Evolutionary conservation across 306 rosid species (phyloP).

Genomic region (Citrullus colocynthis): DNA sequence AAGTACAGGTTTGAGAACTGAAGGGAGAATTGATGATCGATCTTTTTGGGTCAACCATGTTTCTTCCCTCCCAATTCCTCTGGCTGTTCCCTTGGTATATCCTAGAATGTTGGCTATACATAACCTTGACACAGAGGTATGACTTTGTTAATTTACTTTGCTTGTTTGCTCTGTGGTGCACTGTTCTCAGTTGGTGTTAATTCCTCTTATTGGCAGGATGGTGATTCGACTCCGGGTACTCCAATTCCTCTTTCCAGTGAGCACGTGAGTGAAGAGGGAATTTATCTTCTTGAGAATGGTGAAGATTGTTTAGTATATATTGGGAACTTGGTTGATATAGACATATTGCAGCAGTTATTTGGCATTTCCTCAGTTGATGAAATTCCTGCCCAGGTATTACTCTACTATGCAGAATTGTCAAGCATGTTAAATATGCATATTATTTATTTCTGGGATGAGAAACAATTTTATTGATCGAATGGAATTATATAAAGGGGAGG

Average conservation of each 20-base stretch:
- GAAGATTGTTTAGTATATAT: slow-evolving; percentile 72
- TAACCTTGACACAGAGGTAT: slow-evolving; percentile 67
- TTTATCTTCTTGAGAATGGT: slow-evolving; percentile 96
- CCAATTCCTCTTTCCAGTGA: slow-evolving; percentile 86
- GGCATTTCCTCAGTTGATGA: slow-evolving; percentile 55
- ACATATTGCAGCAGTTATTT: slow-evolving; percentile 51
- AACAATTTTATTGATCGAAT: neutral
- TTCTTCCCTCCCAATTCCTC: slow-evolving; percentile 64
- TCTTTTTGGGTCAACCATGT: slow-evolving; percentile 82
- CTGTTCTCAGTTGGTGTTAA: slow-evolving; percentile 5
- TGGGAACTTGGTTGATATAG: slow-evolving; percentile 54
- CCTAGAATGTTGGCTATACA: slow-evolving; percentile 89
- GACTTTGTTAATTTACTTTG: neutral
- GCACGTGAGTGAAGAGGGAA: slow-evolving; percentile 60
- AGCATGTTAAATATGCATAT: neutral
- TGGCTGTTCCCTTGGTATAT: slow-evolving; percentile 89
- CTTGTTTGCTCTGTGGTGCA: slow-evolving; percentile 1
- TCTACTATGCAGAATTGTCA: neutral
- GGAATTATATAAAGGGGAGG: neutral
- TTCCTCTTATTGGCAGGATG: slow-evolving; percentile 42
- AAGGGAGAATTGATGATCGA: slow-evolving; percentile 83
- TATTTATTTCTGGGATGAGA: neutral
- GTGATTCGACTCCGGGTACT: slow-evolving; percentile 54
- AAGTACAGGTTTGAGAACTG: slow-evolving; percentile 70
- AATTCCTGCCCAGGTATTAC: slow-evolving; percentile 59